Evolutionary conservation across 768 basidiomycete species (phyloP), one percentile per base, ranked within the genome.

Genomic region (Sporobolomyces pararoseus): DNA sequence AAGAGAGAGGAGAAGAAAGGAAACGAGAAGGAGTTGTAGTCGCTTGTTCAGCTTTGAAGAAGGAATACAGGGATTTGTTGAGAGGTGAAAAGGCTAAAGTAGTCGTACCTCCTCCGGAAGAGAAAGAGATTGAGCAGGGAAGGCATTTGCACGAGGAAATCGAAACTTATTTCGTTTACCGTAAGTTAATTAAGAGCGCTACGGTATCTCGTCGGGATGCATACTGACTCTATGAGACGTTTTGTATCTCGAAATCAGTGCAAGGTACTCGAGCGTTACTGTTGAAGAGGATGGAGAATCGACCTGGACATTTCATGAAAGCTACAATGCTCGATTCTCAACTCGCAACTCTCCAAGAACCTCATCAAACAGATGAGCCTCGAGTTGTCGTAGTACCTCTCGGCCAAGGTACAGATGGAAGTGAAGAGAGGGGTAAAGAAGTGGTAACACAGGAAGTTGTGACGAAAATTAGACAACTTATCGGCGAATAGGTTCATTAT

Each of bases 41-140:
- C 46, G 89, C 87, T 44, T 94, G 91, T 79, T 95, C 91, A 27
- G 86, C 92, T 70, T 80, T 97, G 78, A 93, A 89, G 80, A 83
- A 77, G 74, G 83, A 83, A 71, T 97, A 97, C 78, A 87, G 95
- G 7, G 87, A 89, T 68, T 84, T 92, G 54, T 79, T 97, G 66
- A 84, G 94, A 13, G 92, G 90, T 16, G 80, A 76, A 46, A 71
- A 78, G 27, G 75, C 79, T 16, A 31, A 34, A 4, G 7, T 58
- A 13, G 13, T n/a, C 25, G 44, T 49, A 10, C 29, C 31, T 55
- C 37, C 23, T 2, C 25, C 78, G 39, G 63, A 66, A 13, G 63
- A 51, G 23, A 42, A 51, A 25, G 61, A 63, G 21, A 42, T 71
- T 31, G 31, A 34, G 5, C 34, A 66, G 31, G 66, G 57, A 39